Evolutionary conservation across 2,329 filamentous ascomycete species (phyloP).

Genomic region (Pyrenophora seminiperda): DNA sequence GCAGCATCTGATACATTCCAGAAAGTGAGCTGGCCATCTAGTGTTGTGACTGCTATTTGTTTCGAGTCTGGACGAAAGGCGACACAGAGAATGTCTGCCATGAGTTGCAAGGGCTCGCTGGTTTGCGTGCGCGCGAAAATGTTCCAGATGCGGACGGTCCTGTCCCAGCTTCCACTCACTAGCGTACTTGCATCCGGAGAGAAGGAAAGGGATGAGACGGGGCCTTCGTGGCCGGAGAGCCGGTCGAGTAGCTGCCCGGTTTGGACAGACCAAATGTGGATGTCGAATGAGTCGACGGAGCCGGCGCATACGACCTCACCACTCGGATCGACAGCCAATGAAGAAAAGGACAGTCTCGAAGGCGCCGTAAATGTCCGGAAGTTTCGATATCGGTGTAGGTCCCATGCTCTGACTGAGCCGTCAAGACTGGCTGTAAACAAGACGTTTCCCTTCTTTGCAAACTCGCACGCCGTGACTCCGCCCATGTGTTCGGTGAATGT

Average conservation of each 20-base stretch:
- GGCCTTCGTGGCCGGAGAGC: slow-evolving; percentile 90
- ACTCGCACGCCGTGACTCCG: slow-evolving; percentile 91
- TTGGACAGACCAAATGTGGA: slow-evolving; percentile 98
- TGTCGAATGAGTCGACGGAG: slow-evolving; percentile 93
- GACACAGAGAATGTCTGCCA: slow-evolving; percentile 86
- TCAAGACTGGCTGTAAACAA: slow-evolving; percentile 95
- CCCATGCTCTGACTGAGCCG: slow-evolving; percentile 93
- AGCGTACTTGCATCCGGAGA: slow-evolving; percentile 82
- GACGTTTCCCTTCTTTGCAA: slow-evolving; percentile 92
- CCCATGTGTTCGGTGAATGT: slow-evolving; percentile 97
- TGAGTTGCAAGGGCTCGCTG: slow-evolving; percentile 88
- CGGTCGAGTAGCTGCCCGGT: slow-evolving; percentile 93
- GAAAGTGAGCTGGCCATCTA: slow-evolving; percentile 93
- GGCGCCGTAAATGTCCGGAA: slow-evolving; percentile 97
- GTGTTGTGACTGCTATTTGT: slow-evolving; percentile 87
- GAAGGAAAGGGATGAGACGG: slow-evolving; percentile 86
- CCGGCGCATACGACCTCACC: slow-evolving; percentile 96
- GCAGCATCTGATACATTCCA: slow-evolving; percentile 90
- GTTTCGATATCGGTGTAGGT: slow-evolving; percentile 92
- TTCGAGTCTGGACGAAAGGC: slow-evolving; percentile 87
- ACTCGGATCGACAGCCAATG: slow-evolving; percentile 93
- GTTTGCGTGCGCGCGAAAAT: slow-evolving; percentile 94
- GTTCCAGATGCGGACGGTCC: slow-evolving; percentile 93
- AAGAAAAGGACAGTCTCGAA: slow-evolving; percentile 87
- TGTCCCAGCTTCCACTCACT: slow-evolving; percentile 95